A percentile compares a stretch with the other conserved stretches of the same genome.
Conservation (phyloP, 257 asterid genomes). For the Lycium barbarum region DNA sequence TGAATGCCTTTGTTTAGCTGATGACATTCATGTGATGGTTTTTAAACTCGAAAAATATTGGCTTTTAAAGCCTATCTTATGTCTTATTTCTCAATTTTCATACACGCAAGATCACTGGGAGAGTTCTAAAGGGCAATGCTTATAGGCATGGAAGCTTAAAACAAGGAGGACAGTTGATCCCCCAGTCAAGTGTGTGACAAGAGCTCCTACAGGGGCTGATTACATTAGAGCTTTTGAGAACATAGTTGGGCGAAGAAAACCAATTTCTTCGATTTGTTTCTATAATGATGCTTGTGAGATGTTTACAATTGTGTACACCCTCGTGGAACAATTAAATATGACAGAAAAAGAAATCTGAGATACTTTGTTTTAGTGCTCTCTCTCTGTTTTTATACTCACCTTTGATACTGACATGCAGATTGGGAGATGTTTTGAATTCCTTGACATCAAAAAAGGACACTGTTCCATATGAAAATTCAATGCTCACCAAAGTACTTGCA, state of each 20-base stretch:
- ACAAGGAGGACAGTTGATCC: neutral
- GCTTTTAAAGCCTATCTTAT: neutral
- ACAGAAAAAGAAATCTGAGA: neutral
- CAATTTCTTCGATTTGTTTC: conserved; percentile 16
- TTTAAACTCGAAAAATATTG: neutral
- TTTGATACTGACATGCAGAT: conserved; percentile 62
- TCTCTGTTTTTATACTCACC: conserved; percentile 36
- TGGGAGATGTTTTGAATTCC: conserved; percentile 97
- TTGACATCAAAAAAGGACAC: conserved; percentile 77
- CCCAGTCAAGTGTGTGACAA: conserved; percentile 9
- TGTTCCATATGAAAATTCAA: conserved; percentile 84
- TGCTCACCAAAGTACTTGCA: conserved; percentile 82
- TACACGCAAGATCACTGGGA: neutral
- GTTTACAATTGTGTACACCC: neutral
- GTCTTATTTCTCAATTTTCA: conserved; percentile 20
- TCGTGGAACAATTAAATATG: neutral
- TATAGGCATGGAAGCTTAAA: conserved; percentile 22
- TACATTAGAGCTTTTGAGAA: conserved; percentile 5
- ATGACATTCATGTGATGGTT: conserved; percentile 12
- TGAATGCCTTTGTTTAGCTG: conserved; percentile 4
- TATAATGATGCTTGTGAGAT: conserved; percentile 19
- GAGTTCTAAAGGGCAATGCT: conserved; percentile 7
- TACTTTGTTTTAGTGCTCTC: conserved; percentile 22
- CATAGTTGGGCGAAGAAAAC: neutral
- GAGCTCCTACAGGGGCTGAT: neutral